Base-by-base conservation (phyloP, 1,139 yeast genomes). In the Diutina pseudorugosa region DNA sequence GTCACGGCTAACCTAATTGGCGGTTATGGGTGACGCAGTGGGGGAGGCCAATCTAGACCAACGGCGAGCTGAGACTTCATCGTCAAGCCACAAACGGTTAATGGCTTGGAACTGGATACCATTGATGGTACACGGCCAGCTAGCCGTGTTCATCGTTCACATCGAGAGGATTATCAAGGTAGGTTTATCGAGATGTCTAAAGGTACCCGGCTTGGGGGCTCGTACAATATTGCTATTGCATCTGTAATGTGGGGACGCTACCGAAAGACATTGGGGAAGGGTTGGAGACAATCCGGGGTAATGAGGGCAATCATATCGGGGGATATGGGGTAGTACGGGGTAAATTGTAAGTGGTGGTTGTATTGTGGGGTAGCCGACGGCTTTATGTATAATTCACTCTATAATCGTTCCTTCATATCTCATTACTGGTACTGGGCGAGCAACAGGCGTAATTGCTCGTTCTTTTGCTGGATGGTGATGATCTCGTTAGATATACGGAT, bases 401-500 rank as follows among this genome's bases (percentile, higher is more conserved):
- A 45, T 45, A 45, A 45, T n/a, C 20, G 4, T 14, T 45, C 49
- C 49, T 45, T 40, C 49, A 27, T 45, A 27, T 23, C 19, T 45
- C 49, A 45, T 45, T 27, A 45, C 21, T 27, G 27, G 49, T 36
- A 36, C 16, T 49, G 42, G 41, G 36, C 56, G 16, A 56, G 20
- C 51, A 59, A 56, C 41, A 41, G 49, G 55, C 63, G 67, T 55
- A 75, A 65, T 30, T 57, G 59, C 20, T 70, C 71, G 58, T 75
- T 75, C 57, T 68, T 65, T 48, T 55, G 51, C 57, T 67, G 66
- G 47, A 75, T 69, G 56, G 65, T 65, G 36, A 60, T 59, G 55
- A 75, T 73, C 57, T 75, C 78, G 51, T 66, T 64, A 55, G 73
- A 68, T 40, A 75, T 72, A 54, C 73, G 68, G 55, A 69, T 65